Evolutionary conservation across 495 filamentous ascomycete genomes (phyloP).

Genomic region (Tuber magnatum): DNA sequence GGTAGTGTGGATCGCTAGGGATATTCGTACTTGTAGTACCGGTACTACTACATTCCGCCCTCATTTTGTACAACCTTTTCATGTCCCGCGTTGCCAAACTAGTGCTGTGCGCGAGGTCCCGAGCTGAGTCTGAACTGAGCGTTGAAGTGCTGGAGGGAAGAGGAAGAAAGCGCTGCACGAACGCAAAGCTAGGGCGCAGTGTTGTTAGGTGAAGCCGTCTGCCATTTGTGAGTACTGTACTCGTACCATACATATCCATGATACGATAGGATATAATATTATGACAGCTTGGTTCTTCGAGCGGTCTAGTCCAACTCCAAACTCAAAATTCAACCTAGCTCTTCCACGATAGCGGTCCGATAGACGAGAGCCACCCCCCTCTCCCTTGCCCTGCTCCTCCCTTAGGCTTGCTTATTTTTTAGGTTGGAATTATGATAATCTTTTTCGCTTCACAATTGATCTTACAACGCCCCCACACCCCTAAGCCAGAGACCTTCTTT

Average conservation of each 20-base stretch:
- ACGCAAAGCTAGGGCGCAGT: background rate
- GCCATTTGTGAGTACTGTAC: background rate
- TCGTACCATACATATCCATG: conserved; percentile 1
- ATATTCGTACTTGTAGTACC: too few relatives aligned
- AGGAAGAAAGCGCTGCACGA: background rate
- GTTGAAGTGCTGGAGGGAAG: background rate
- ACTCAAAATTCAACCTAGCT: background rate
- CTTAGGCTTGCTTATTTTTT: background rate
- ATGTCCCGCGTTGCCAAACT: background rate
- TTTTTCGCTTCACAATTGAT: background rate
- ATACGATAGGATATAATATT: background rate
- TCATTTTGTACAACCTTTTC: background rate
- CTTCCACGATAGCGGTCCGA: background rate
- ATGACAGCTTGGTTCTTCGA: conserved; percentile 5
- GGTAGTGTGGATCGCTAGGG: background rate
- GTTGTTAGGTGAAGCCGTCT: background rate
- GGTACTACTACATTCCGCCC: background rate
- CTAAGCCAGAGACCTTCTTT: background rate
- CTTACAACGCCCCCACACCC: background rate
- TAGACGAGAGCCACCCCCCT: background rate
- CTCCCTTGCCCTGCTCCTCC: background rate
- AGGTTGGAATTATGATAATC: background rate
- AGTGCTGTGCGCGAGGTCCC: background rate
- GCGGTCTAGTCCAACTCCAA: conserved; percentile 2
- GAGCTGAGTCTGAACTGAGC: background rate